phyloP scores from a whole-genome alignment of 2,329 filamentous ascomycete species.

The Penicillium verrucosum region DNA sequence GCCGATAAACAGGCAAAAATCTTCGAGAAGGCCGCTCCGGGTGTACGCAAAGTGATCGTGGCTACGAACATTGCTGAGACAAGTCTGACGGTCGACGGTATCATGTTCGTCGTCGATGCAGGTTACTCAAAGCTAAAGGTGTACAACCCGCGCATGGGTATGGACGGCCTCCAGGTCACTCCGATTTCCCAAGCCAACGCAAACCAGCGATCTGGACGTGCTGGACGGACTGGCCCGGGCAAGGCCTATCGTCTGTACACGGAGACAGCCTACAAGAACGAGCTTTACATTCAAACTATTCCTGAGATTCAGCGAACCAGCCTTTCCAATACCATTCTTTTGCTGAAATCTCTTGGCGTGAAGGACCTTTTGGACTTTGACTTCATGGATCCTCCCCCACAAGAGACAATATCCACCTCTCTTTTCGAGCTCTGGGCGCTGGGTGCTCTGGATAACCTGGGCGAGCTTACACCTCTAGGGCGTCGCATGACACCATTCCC shows the following conservation, averaged over 20 bases:
- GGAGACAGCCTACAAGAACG: constrained; percentile 90
- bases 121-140: constrained; percentile 98
- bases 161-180: constrained; percentile 97
- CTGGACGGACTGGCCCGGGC: constrained; percentile 89
- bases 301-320: constrained; percentile 98
- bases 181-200: constrained; percentile 97
- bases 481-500: constrained; percentile 95
- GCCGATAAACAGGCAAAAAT: constrained; percentile 97
- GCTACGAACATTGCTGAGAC: constrained; percentile 99
- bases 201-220: constrained; percentile 87
- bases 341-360: constrained; percentile 91
- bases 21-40: constrained; percentile 84
- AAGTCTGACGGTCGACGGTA: constrained; percentile 94
- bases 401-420: constrained; percentile 95
- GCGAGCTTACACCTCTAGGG: constrained; percentile 82
- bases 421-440: constrained; percentile 97
- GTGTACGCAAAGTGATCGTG: constrained; percentile 94
- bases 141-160: constrained; percentile 98
- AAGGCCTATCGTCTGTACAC: constrained; percentile 95
- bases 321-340: constrained; percentile 86
- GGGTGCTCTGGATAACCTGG: constrained; percentile 88
- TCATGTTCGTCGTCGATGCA: constrained; percentile 97
- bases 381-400: constrained; percentile 97
- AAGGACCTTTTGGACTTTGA: constrained; percentile 94
- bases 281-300: constrained; percentile 94